Evolutionary conservation across 2,329 filamentous ascomycete species (phyloP), one percentile per base, ranked within the genome.

Genomic region (Exophiala calicioides): DNA sequence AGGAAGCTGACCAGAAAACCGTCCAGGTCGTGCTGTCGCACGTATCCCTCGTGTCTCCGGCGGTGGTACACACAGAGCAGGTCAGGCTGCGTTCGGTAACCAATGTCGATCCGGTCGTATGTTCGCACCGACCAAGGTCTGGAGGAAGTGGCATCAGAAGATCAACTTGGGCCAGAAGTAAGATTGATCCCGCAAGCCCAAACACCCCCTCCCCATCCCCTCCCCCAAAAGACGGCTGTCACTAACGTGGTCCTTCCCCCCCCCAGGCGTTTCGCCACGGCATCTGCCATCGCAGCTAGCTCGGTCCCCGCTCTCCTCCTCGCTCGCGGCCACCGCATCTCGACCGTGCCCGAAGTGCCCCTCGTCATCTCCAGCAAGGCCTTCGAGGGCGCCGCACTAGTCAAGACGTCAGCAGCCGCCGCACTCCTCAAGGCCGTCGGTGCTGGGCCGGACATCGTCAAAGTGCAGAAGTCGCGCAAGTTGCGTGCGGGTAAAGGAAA

Each of bases 131-230:
- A 98, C 93, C 78, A 98, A 98, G 86, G 87, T 95, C 80, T 98
- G 93, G 94, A 84, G 93, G 75, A 96, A 95, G 82, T 98, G 93
- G 94, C 93, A 98, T 83, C 83, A 96, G 82, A 97, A 97, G 90
- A 84, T 98, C 84, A 95, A 95, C 84, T 84, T 94, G 76, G 87
- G 87, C 76, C 93, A 98, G 84, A 95, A 93, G 88, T 90, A 72
- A 75, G 82, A 50, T 16, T 6, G 39, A 35, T 10, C 7, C 20
- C 8, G 13, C 15, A 10, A 10, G 23, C 7, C 32, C n/a, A n/a
- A n/a, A n/a, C n/a, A n/a, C n/a, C n/a, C n/a, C n/a, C n/a, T n/a
- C n/a, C n/a, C n/a, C n/a, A n/a, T n/a, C n/a, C n/a, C n/a, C n/a
- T n/a, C n/a, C n/a, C n/a, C n/a, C n/a, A n/a, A n/a, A n/a, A n/a